Percentiles rank a stretch among this genome's conserved stretches.
phyloP scores from a whole-genome alignment of 345 rosid species.

The Trapa incisa region DNA sequence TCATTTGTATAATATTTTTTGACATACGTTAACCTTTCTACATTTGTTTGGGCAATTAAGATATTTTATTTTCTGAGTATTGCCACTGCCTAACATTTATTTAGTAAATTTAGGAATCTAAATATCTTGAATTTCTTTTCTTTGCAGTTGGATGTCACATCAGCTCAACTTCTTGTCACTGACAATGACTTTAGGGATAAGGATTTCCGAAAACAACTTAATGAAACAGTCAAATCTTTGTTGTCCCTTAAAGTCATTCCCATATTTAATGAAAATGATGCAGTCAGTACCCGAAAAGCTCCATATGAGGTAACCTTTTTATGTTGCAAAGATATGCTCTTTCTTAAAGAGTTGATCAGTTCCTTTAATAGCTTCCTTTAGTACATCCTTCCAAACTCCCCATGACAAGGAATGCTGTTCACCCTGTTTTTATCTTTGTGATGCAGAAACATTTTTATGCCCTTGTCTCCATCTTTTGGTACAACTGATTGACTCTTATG shows the following conservation, averaged over 20 bases:
- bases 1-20: neutral
- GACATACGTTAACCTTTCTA: neutral
- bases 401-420: too few relatives aligned
- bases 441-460: too few relatives aligned
- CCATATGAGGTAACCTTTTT: constrained; percentile 68
- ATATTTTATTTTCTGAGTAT: too few relatives aligned
- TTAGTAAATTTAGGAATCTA: too few relatives aligned
- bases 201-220: constrained; percentile 75
- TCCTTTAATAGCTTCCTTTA: neutral
- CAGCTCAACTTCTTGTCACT: constrained; percentile 90
- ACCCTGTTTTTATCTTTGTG: too few relatives aligned
- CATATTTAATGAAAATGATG: constrained; percentile 95
- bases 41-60: neutral
- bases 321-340: neutral
- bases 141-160: constrained; percentile 85
- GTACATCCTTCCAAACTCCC: too few relatives aligned
- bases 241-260: constrained; percentile 67
- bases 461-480: too few relatives aligned
- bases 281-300: constrained; percentile 92
- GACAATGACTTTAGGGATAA: constrained; percentile 74
- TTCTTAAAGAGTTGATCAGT: neutral
- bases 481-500: too few relatives aligned
- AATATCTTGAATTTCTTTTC: constrained; percentile 5
- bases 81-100: too few relatives aligned
- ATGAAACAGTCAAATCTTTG: constrained; percentile 63